Evolutionary conservation across 1,284 basidiomycete species (phyloP), one percentile per base, ranked within the genome.

Genomic region (Trichosporon inkin): DNA sequence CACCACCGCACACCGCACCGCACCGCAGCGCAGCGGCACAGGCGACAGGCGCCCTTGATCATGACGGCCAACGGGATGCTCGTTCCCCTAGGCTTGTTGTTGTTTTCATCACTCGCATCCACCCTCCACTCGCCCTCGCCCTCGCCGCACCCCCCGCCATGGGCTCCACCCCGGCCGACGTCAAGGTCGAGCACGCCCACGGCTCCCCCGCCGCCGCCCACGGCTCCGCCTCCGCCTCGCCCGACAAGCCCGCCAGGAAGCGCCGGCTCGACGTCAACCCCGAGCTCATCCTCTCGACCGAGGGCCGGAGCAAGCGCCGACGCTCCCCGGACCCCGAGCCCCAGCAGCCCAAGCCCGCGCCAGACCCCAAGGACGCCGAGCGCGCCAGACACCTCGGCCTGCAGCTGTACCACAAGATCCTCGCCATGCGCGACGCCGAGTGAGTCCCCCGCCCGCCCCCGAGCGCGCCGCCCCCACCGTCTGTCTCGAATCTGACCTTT

Each of bases 281-380:
- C 19, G 36, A 40, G 17, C 54, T 66, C 47, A 66, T 64, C 53
- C 53, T 64, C 44, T 55, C 35, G 41, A 53, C 55, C 20, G 62
- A 63, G 34, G 65, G 65, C 13, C 53, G 65, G 11, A 62, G 57
- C 55, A 62, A 62, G 49, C 60, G 65, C 4, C 61, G 65, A 28
- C 62, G 65, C 17, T 61, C 65, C 3, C 60, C 61, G 0, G 55
- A 49, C 4, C 62, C 62, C 24, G 47, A 22, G 22, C 53, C 53
- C 10, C 56, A 55, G 3, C 47, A 44, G 2, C n/a, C n/a, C 20
- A 59, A 61, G 34, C 36, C 53, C 2, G 56, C 53, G 6, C 39
- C 28, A 5, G 71, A 75, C 64, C 69, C 72, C 14, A 73, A 71
- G 53, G 73, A 77, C 44, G 60, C 66, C 14, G 68, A 62, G 44